Evolutionary conservation across 2,329 filamentous ascomycete species (phyloP), one percentile per base, ranked within the genome.

Genomic region (Hypoxylon sp.): DNA sequence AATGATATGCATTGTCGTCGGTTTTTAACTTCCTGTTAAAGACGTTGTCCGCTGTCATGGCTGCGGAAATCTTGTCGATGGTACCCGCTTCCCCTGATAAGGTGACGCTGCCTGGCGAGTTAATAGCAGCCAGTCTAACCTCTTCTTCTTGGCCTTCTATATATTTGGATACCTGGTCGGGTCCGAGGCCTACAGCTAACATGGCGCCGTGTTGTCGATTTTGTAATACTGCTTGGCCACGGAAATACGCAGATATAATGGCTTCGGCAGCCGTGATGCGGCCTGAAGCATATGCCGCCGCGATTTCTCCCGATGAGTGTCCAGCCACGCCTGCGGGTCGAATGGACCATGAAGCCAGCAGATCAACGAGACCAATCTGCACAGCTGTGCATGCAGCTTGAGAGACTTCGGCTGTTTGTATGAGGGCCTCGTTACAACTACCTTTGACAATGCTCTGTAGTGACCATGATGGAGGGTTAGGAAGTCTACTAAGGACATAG

Each of bases 241-340:
- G 74, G 37, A 61, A 73, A n/a, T 70, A 76, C 0, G 74, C 74
- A 2, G 63, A 64, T 10, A 71, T 48, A 10, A 76, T 75, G 13
- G 75, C 74, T n/a, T 77, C 73, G 1, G 66, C 59, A 3, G 71
- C 71, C 3, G 69, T 73, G 11, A 75, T 71, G 3, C 69, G 66
- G 22, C 75, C 75, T 9, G 74, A 65, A 2, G 75, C 73, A 65
- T 85, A 81, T 52, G 81, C 79, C 63, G 85, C 78, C 52, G 84
- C 84, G 26, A 86, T 84, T 61, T 86, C 77, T 19, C 80, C 74
- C 3, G 80, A 76, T 9, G 78, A 73, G n/a, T 85, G 84, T 2
- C 81, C 74, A 0, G 78, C 59, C 33, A 82, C 79, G 3, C 76
- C 72, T 1, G 76, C 74, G 2, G 76, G 74, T 0, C 71, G 75